Evolutionary conservation across 2,329 filamentous ascomycete species (phyloP), one percentile per base, ranked within the genome.

Genomic region (Cladosporium oxysporum): DNA sequence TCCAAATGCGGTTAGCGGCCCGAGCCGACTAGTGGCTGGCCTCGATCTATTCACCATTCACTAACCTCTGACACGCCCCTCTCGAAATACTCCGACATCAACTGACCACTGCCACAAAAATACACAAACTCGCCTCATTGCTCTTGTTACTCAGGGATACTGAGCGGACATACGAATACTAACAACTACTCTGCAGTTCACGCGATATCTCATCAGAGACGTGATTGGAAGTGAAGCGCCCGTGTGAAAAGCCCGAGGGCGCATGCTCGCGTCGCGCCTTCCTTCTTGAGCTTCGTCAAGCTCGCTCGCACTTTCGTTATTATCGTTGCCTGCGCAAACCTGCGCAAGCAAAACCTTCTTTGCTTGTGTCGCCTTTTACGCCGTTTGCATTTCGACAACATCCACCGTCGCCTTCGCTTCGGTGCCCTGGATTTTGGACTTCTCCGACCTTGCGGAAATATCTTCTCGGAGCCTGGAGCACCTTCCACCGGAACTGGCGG

Each of bases 1-100:
- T 58, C n/a, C 55, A 37, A 37, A 58, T 33, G 33, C 55, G 31
- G 33, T 33, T 33, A 11, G 55, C 55, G 55, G 55, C 55, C 31
- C 55, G 55, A 21, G 29, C 55, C 55, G 55, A 14, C n/a, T 33
- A 21, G 55, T 5, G 31, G 33, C n/a, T 26, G 23, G 23, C 29
- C 28, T 31, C 18, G 52, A 55, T 31, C 52, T 55, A 55, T 55
- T 52, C 21, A 41, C 35, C 49, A 52, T 57, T 58, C 55, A 58
- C 55, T 58, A 58, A 58, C 55, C n/a, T 58, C 55, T 23, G 21
- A 33, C 55, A 26, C 31, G 37, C 21, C 55, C 21, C 31, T 41
- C 55, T 37, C 31, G 14, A 11, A 35, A 14, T 31, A 29, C 28
- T 29, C 11, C 49, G 12, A 16, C 16, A 52, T 52, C 26, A 18